Percentiles rank a stretch among this genome's conserved stretches.
These are phyloP conservation scores for Roridomyces roridus DNA, from an alignment of 768 basidiomycete genomes.

Conservation along the genomic window DNA sequence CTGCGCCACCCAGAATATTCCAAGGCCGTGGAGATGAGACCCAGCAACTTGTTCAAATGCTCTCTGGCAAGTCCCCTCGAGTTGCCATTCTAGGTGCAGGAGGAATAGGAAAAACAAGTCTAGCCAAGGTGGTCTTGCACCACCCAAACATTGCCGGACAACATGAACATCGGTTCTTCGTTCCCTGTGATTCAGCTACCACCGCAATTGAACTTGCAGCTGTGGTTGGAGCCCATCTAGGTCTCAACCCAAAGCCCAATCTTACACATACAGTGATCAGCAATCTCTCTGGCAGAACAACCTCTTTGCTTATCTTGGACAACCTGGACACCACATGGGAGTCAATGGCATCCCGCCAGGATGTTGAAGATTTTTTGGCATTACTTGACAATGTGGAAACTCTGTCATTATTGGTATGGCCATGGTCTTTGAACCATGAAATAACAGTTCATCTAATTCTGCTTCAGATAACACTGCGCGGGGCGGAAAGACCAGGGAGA, in stretches of 20 bases:
- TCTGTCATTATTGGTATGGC: conserved; percentile 2
- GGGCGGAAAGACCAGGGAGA: conserved; percentile 1
- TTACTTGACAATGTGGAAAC: neutral
- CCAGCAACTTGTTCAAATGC: too few relatives aligned
- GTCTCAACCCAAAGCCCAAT: neutral
- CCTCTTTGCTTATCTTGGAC: conserved; percentile 2
- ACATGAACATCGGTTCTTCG: neutral
- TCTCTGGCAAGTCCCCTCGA: too few relatives aligned
- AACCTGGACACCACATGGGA: conserved; percentile 14
- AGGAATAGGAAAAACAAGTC: neutral
- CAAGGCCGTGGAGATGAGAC: neutral
- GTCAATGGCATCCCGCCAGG: neutral
- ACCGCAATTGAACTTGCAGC: neutral
- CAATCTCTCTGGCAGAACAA: neutral
- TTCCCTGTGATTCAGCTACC: neutral
- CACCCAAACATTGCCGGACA: neutral
- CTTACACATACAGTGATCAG: neutral
- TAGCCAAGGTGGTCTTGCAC: neutral
- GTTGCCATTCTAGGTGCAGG: neutral
- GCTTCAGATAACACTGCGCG: conserved; percentile 9
- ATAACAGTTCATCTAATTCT: neutral
- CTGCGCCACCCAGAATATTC: neutral
- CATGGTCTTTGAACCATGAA: neutral
- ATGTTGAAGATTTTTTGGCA: conserved; percentile 3
- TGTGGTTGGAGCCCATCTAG: conserved; percentile 1